Percentiles rank a stretch among this genome's conserved stretches.
phyloP scores from a whole-genome alignment of 495 filamentous ascomycete species.

The Pyronema omphalodes region DNA sequence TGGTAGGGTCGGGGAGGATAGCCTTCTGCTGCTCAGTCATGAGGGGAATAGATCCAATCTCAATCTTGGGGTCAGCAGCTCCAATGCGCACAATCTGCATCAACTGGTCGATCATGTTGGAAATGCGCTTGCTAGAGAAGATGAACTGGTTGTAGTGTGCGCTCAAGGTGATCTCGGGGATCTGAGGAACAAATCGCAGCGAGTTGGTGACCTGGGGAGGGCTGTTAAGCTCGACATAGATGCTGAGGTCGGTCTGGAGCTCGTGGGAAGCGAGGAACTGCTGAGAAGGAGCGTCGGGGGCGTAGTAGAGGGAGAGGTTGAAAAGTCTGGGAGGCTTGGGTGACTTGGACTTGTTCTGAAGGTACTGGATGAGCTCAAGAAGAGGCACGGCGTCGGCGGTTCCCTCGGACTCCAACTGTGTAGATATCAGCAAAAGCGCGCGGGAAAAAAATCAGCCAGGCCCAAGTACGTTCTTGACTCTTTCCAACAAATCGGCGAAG shows the following conservation, averaged over 20 bases:
- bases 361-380: conserved; percentile 29
- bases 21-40: conserved; percentile 30
- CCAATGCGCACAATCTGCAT: conserved; percentile 30
- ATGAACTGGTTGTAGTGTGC: conserved; percentile 36
- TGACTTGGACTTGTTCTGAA: conserved; percentile 30
- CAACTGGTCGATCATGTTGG: conserved; percentile 31
- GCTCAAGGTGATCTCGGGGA: conserved; percentile 27
- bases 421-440: background rate
- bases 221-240: conserved; percentile 28
- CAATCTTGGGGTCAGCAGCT: conserved; percentile 28
- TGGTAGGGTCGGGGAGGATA: conserved; percentile 54
- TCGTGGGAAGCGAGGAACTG: conserved; percentile 21
- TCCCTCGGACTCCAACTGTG: conserved; percentile 26
- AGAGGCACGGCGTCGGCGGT: conserved; percentile 32
- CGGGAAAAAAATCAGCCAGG: background rate
- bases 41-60: conserved; percentile 32
- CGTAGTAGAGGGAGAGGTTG: conserved; percentile 34
- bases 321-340: conserved; percentile 30
- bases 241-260: conserved; percentile 30
- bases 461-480: conserved; percentile 30
- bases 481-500: conserved; percentile 29
- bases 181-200: conserved; percentile 13
- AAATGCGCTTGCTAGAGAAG: conserved; percentile 32
- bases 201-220: conserved; percentile 12
- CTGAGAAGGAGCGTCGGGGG: conserved; percentile 28